Evolutionary conservation across 108 stramenopile species (phyloP), one percentile per base, ranked within the genome.

Genomic region (Seminavis robusta): DNA sequence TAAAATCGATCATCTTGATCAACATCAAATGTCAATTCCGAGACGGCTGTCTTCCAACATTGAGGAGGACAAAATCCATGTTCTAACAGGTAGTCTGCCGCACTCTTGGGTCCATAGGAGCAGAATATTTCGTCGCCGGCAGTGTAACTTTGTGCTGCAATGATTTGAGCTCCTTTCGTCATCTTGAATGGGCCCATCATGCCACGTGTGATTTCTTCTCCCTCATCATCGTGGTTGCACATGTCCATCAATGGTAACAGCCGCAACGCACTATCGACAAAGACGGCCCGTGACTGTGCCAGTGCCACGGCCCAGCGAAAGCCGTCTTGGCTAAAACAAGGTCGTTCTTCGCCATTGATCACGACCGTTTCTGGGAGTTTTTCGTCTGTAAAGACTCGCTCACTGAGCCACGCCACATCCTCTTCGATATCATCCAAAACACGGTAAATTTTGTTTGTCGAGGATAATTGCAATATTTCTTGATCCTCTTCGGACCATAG

Each of bases 71-170:
- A 72, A 70, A 87, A 95, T 58, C 90, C 95, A 60, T 95, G 90
- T 51, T 95, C 95, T 59, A 94, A 59, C 33, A 95, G 73, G 49
- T 94, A 95, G 13, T 90, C 92, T 1, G 87, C 91, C 0, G 92
- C 89, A 26, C 86, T 79, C 59, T 95, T 95, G 25, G 95, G 95
- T 13, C 95, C 95, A 56, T 94, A 88, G 20, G 78, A 83, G n/a
- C 74, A 72, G 32, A 71, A 73, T 3, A 92, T 69, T 63, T 92
- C 82, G 2, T 88, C 80, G 9, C 90, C 90, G 19, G 30, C 67
- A 11, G 51, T 38, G 32, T 83, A 71, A 5, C 33, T 32, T 36
- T 56, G 56, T 27, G 59, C 58, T 0, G 80, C 74, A 31, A 67
- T 51, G 9, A 91, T 29, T 32, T 82, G 50, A 0, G 84, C 80